Evolutionary conservation across 306 rosid genomes (phyloP), one percentile per base, ranked within the genome.

Genomic region (Nissolia schottii): DNA sequence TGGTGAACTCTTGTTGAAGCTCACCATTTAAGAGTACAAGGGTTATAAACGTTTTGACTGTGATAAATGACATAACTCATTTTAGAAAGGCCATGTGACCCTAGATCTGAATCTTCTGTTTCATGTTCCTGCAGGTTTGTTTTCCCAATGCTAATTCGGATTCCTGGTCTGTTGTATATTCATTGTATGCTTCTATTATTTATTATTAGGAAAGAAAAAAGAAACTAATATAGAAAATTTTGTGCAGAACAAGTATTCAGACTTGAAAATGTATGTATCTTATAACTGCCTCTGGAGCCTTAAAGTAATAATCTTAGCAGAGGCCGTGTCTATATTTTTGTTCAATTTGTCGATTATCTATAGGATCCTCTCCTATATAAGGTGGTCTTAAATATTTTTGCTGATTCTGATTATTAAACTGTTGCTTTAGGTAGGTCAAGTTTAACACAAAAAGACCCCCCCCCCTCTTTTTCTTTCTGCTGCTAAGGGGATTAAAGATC

Each of bases 91-190:
- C 54, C 77, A 57, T 77, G 93, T 80, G 56, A 70, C 69, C 67
- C 67, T 79, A 71, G 56, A 81, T 81, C 97, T 91, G 90, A 91
- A 87, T 78, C 79, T 76, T 85, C 84, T 86, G 79, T 86, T 88
- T 91, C 84, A 46, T 87, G 84, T 85, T 77, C 85, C 79, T 91
- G 95, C 97, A 91, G 97, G 97, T 88, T 82, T 85, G 83, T 87
- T 78, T 67, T 71, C 80, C 67, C 87, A 86, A 85, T 73, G 89
- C 89, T 86, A 88, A 83, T 80, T 80, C 84, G 85, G 92, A 84
- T 73, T 67, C 81, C 80, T 77, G 87, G 61, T 85, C 81, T 88
- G 95, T 91, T 88, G 95, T 91, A 87, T 82, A 87, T 82, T 83
- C 85, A 6, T 83, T 86, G 80, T 71, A 75, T 78, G 80, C 81